Percentiles rank a stretch among this genome's conserved stretches.
Evolutionary conservation across 331 rosid genomes (phyloP).

Genomic region (Pyrus hybrid): DNA sequence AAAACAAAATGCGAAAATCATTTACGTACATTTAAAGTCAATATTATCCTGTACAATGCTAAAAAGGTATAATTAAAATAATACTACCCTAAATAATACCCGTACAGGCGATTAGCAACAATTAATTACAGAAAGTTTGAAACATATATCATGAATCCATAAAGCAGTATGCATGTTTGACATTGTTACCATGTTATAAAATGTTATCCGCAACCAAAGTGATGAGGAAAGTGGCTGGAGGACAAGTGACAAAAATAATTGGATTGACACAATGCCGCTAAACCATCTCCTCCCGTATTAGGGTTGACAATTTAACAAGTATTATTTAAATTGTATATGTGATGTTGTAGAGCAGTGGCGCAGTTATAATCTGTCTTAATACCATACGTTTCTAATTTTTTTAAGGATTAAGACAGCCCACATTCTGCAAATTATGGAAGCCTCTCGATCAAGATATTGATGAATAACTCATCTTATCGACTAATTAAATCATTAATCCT

Average conservation of each 20-base stretch:
- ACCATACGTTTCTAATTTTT: background rate
- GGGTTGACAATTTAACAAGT: background rate
- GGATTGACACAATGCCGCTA: slow-evolving; percentile 9
- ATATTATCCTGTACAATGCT: too few species aligned
- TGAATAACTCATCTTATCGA: background rate
- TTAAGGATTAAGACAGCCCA: slow-evolving; percentile 1
- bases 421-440: background rate
- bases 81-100: background rate
- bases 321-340: background rate
- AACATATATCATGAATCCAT: too few species aligned
- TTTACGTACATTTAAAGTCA: too few species aligned
- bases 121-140: background rate
- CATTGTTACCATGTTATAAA: background rate
- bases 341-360: background rate
- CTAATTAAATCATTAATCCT: background rate
- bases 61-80: too few species aligned
- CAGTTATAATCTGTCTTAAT: background rate
- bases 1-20: too few species aligned
- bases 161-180: background rate
- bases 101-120: background rate
- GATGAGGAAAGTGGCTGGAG: too few species aligned
- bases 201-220: slow-evolving; percentile 5
- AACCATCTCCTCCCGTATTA: background rate
- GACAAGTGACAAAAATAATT: background rate
- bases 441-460: background rate